Evolutionary conservation across 345 rosid species (phyloP), one percentile per base, ranked within the genome.

Genomic region (Arabis alpina): DNA sequence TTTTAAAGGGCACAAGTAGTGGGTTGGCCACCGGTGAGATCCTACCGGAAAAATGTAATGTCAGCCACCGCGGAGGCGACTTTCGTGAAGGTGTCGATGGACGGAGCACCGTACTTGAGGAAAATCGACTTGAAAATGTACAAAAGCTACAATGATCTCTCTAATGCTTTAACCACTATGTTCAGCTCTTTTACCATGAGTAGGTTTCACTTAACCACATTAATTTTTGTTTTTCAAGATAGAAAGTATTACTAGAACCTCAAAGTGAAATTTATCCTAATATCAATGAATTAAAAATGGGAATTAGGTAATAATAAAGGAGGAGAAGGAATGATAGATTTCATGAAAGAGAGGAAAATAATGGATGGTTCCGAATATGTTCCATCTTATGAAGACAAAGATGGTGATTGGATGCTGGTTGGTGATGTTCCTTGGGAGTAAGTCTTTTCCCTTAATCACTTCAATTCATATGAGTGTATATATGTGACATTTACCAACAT

Each of bases 371-470:
- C 88, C 59, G 94, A 92, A 47, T 89, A 87, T 81, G 92, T 87
- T 79, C 90, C 96, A 53, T 87, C 94, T 54, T 92, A 92, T 57
- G 94, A 92, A 79, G 98, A 92, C 82, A 92, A 87, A 83, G 98
- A 92, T 49, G 92, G 96, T 60, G 98, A 92, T 53, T 92, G 96
- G 97, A 91, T 91, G 97, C 93, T 91, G 37, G 90, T 91, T 43
- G 97, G 97, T 10, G 97, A 91, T 73, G 98, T 92, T 48, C 98
- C 98, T n/a, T 92, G 98, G 98, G 81, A 84, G 98, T 92, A 81
- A 49, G 84, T 73, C 19, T 55, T 61, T 27, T 25, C 19, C 1
- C 36, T 43, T 10, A 28, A 40, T 8, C 8, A 8, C 10, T 36
- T 36, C 40, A 36, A 8, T 36, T 36, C 40, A 36, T 36, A 32